Percentiles rank a stretch among this genome's conserved stretches.
Evolutionary conservation across 805 yeast species (phyloP).

Genomic region (Schizosaccharomyces japonicus): DNA sequence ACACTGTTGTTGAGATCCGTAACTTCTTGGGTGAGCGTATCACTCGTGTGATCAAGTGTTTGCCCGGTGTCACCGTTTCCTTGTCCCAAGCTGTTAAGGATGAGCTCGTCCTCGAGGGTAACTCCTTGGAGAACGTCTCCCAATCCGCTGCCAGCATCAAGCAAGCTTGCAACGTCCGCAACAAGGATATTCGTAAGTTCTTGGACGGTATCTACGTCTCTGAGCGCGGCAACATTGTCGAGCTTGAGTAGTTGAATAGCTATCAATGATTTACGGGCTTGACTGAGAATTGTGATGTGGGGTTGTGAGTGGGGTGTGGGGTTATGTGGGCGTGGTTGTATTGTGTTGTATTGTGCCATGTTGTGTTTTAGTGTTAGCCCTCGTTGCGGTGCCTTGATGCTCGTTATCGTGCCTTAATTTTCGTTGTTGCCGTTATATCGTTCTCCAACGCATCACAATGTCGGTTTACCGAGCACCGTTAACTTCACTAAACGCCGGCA

Average conservation of each 20-base stretch:
- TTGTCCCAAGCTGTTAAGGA: slow-evolving; percentile 72
- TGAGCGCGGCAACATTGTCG: slow-evolving; percentile 64
- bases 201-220: slow-evolving; percentile 99
- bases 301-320: too few relatives aligned
- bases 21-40: slow-evolving; percentile 98
- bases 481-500: too few relatives aligned
- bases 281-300: too few relatives aligned
- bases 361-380: too few relatives aligned
- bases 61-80: slow-evolving; percentile 74
- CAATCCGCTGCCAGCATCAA: slow-evolving; percentile 97
- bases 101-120: slow-evolving; percentile 78
- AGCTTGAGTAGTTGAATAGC: neutral
- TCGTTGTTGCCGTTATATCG: too few relatives aligned
- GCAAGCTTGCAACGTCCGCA: slow-evolving; percentile 94
- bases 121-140: slow-evolving; percentile 91
- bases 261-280: too few relatives aligned
- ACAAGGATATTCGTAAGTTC: slow-evolving; percentile 99
- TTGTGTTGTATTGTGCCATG: too few relatives aligned
- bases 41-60: slow-evolving; percentile 67
- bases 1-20: slow-evolving; percentile 80
- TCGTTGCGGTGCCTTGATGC: too few relatives aligned
- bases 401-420: too few relatives aligned
- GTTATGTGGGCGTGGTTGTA: too few relatives aligned
- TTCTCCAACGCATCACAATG: too few relatives aligned
- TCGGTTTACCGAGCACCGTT: too few relatives aligned